These are phyloP conservation scores for Boletus rubroflammeus DNA, from an alignment of 768 basidiomycete species.

Conservation along the genomic window DNA sequence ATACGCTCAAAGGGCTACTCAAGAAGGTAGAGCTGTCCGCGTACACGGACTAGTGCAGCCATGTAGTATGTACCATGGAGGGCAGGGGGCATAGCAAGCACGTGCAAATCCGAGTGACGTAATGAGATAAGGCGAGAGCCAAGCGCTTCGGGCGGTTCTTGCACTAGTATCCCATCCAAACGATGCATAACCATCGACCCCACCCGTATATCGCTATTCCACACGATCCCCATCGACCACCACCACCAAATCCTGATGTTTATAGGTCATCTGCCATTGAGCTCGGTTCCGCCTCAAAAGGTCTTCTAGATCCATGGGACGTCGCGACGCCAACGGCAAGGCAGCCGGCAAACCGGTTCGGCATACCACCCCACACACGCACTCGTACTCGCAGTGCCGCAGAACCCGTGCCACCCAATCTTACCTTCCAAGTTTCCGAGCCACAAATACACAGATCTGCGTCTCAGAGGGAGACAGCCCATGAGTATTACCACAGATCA, in stretches of 20 bases:
- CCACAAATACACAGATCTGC: slow-evolving; percentile 47
- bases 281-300: slow-evolving; percentile 18
- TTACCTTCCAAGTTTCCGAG: slow-evolving; percentile 45
- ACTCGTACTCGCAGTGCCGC: slow-evolving; percentile 40
- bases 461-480: slow-evolving; percentile 34
- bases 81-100: slow-evolving; percentile 10
- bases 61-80: not conserved
- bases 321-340: slow-evolving; percentile 25
- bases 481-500: slow-evolving; percentile 35
- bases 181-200: slow-evolving; percentile 29
- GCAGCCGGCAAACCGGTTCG: slow-evolving; percentile 19
- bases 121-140: slow-evolving; percentile 12
- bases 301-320: slow-evolving; percentile 36
- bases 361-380: slow-evolving; percentile 25
- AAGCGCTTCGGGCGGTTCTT: no score
- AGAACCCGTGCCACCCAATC: slow-evolving; percentile 23
- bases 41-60: slow-evolving; percentile 24
- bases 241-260: slow-evolving; percentile 26
- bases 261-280: slow-evolving; percentile 34
- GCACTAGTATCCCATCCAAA: slow-evolving; percentile 1
- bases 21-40: slow-evolving; percentile 73
- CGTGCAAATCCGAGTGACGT: slow-evolving; percentile 17
- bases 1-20: slow-evolving; percentile 73
- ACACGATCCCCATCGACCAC: slow-evolving; percentile 31
- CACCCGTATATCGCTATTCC: slow-evolving; percentile 40